Base-by-base conservation (phyloP, 2,329 filamentous ascomycete genomes). In the Aureobasidium leucospermi region DNA sequence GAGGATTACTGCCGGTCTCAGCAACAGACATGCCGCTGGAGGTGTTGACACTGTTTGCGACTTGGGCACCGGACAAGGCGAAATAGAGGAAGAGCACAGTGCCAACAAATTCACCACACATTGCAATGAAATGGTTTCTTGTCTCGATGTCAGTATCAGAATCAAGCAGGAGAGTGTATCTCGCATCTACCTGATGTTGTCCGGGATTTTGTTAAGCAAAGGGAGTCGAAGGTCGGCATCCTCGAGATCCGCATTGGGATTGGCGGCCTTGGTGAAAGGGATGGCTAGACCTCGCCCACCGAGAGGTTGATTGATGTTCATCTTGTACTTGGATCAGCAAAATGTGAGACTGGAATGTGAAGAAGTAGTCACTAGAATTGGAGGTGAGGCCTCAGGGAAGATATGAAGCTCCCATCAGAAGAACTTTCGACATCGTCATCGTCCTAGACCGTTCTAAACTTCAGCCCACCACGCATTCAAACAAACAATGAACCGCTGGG, bases 71-170 rank as follows among this genome's bases (percentile, higher is more conserved):
- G 1, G 69, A 68, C 42, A 78, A 72, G 15, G 75, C 75, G 56
- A 78, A 75, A 68, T 72, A 77, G 34, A 78, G 69, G 58, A 78
- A 78, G 61, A 78, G 71, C 7, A 74, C 72, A 0, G 75, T 77
- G 29, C 75, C 75, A 7, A 76, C 73, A 48, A 73, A 76, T 57
- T 78, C 75, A 58, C 72, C 72, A 41, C 61, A 61, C 58, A 68
- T 64, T 29, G 69, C 69, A 11, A 71, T 63, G 61, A 70, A 66
- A 55, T 70, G 68, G 47, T 59, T 59, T 38, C 58, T 56, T 19
- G 9, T 5, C 19, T 36, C 11, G 16, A 13, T n/a, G 19, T 56
- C 15, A 56, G 52, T 19, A 7, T 8, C 6, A 6, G n/a, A 15
- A 6, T 19, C 19, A 10, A 28, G 19, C 3, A 36, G 11, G 7